These are phyloP conservation scores for Letharia columbiana DNA, from an alignment of 495 filamentous ascomycete species.

Conservation along the genomic window DNA sequence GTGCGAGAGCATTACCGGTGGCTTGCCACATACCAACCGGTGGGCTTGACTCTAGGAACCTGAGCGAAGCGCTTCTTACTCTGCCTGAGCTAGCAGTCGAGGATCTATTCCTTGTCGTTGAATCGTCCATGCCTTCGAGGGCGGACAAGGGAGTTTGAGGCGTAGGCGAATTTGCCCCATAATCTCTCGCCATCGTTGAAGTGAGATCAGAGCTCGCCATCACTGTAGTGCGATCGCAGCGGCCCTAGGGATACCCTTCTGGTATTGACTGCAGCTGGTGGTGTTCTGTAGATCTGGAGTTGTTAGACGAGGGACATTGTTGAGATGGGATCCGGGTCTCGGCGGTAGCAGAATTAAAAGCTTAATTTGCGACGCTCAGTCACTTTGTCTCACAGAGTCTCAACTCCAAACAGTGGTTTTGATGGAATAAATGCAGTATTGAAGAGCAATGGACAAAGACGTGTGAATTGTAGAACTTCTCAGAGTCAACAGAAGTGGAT, in stretches of 20 bases:
- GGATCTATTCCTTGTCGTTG: slow-evolving; percentile 13
- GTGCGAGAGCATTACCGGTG: slow-evolving; percentile 34
- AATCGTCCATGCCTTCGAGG: neutral
- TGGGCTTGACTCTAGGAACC: slow-evolving; percentile 39
- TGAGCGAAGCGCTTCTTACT: slow-evolving; percentile 37
- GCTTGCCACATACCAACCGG: slow-evolving; percentile 48
- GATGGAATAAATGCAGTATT: neutral
- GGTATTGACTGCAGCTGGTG: neutral
- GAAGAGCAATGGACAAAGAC: neutral
- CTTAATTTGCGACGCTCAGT: neutral
- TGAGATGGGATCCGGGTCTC: neutral
- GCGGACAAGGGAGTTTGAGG: neutral
- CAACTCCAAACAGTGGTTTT: neutral
- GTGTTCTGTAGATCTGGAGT: neutral
- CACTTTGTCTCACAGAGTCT: neutral
- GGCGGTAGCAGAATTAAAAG: neutral
- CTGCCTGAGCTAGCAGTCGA: slow-evolving; percentile 25
- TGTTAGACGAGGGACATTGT: neutral
- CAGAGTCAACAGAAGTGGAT: no score
- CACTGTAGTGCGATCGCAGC: neutral
- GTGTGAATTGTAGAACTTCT: neutral
- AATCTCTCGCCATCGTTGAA: neutral
- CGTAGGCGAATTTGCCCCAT: neutral
- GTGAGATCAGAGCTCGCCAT: neutral
- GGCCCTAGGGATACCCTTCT: neutral